These are phyloP conservation scores for Nakazawaea wickerhamii DNA, from an alignment of 805 yeast species.

Conservation along the genomic window DNA sequence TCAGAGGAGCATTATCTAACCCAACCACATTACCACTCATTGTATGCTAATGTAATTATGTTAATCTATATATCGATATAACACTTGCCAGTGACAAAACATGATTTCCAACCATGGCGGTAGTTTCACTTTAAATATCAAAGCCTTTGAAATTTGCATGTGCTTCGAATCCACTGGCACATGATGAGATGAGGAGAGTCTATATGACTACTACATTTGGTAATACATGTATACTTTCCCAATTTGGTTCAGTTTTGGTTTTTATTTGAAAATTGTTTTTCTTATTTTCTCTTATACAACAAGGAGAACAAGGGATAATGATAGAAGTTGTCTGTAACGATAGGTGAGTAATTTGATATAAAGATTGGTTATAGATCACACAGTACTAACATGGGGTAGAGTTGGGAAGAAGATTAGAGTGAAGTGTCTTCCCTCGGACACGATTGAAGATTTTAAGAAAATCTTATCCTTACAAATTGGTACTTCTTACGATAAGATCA, in stretches of 20 bases:
- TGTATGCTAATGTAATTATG: background rate
- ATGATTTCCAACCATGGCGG: too few relatives aligned
- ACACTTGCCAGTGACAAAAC: too few relatives aligned
- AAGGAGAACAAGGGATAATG: too few relatives aligned
- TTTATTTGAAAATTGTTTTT: background rate
- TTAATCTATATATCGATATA: background rate
- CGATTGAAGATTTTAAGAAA: constrained; percentile 86
- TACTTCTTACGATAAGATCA: constrained; percentile 56
- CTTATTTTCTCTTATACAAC: background rate
- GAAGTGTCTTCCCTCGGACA: constrained; percentile 80
- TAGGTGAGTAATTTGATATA: constrained; percentile 31
- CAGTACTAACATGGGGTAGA: constrained; percentile 26
- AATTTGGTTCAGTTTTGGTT: too few relatives aligned
- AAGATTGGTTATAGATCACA: background rate
- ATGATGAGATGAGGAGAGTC: too few relatives aligned
- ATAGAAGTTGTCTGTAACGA: constrained; percentile 72
- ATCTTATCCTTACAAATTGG: constrained; percentile 81
- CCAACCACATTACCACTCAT: background rate
- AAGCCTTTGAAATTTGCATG: too few relatives aligned
- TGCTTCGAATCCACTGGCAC: too few relatives aligned
- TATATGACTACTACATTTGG: too few relatives aligned
- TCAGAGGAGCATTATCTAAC: background rate
- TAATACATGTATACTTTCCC: too few relatives aligned
- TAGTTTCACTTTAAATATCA: too few relatives aligned
- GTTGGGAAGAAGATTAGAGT: constrained; percentile 85